Percentiles rank a stretch among this genome's conserved stretches.
phyloP scores from a whole-genome alignment of 2,329 filamentous ascomycete species.

The Neofusicoccum sp. region DNA sequence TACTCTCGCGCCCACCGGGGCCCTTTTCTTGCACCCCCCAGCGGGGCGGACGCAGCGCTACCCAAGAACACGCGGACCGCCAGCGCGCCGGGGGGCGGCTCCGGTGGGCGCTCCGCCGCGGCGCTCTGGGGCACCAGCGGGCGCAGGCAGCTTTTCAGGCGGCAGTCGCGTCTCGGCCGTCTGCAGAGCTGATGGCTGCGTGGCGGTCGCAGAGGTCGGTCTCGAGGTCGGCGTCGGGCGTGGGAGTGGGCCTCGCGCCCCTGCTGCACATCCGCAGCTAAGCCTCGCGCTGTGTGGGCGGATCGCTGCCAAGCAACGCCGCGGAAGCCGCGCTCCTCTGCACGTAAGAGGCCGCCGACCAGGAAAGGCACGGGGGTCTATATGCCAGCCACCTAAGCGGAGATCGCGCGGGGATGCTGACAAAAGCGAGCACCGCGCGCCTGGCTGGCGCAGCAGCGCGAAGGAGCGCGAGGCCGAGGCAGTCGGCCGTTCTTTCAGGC shows the following conservation, averaged over 20 bases:
- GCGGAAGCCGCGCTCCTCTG: constrained; percentile 7
- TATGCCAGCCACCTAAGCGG: neutral
- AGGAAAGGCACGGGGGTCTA: neutral
- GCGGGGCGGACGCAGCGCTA: neutral
- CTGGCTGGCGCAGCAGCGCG: neutral
- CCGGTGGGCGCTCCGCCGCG: neutral
- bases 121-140: too few relatives aligned
- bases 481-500: constrained; percentile 6
- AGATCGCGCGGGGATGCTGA: neutral
- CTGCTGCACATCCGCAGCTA: constrained; percentile 15
- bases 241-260: neutral
- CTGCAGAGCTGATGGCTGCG: neutral
- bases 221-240: neutral
- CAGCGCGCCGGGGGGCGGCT: neutral
- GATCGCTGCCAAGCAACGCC: constrained; percentile 7
- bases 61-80: neutral
- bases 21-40: neutral
- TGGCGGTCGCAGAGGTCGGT: too few relatives aligned
- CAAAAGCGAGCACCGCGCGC: neutral
- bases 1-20: neutral
- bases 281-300: constrained; percentile 3
- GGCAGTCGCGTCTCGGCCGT: neutral
- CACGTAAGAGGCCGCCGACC: constrained; percentile 5
- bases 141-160: neutral
- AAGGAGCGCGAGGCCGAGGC: neutral